Percentiles rank a stretch among this genome's conserved stretches.
phyloP scores from a whole-genome alignment of 805 yeast genomes.

The Blastobotrys chiropterorum region DNA sequence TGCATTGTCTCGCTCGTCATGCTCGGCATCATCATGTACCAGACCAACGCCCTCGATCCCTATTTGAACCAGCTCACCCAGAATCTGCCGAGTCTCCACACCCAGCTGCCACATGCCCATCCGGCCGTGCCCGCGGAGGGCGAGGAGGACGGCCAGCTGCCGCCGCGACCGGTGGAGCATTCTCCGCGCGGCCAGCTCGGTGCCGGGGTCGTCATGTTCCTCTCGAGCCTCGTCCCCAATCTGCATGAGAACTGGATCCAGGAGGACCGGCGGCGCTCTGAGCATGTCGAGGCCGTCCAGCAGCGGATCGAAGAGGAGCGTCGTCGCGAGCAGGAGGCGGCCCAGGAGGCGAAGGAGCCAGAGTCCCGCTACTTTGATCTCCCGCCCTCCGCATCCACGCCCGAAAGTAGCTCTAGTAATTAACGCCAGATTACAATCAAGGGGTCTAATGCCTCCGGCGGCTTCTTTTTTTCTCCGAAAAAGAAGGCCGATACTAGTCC shows the following conservation, averaged over 20 bases:
- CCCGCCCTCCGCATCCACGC: neutral
- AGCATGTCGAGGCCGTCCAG: neutral
- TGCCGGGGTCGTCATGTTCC: slow-evolving; percentile 5
- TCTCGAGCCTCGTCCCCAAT: slow-evolving; percentile 15
- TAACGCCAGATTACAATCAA: no score
- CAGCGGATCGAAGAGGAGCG: neutral
- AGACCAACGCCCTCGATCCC: neutral
- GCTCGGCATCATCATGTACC: neutral
- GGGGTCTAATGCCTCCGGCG: no score
- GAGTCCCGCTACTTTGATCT: neutral
- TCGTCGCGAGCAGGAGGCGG: neutral
- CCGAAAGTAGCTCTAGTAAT: neutral
- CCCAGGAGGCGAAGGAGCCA: neutral
- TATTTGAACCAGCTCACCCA: neutral
- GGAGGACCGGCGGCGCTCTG: slow-evolving; percentile 7
- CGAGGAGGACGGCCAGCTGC: neutral
- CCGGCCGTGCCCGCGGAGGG: neutral
- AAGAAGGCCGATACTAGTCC: no score
- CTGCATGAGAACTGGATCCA: slow-evolving; percentile 15
- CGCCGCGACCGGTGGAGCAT: neutral
- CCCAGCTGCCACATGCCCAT: neutral
- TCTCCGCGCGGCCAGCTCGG: neutral
- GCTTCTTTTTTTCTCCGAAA: no score
- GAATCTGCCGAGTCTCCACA: neutral
- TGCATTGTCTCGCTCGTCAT: neutral